Evolutionary conservation across 2,329 filamentous ascomycete genomes (phyloP).

Genomic region (Aspergillus jensenii): DNA sequence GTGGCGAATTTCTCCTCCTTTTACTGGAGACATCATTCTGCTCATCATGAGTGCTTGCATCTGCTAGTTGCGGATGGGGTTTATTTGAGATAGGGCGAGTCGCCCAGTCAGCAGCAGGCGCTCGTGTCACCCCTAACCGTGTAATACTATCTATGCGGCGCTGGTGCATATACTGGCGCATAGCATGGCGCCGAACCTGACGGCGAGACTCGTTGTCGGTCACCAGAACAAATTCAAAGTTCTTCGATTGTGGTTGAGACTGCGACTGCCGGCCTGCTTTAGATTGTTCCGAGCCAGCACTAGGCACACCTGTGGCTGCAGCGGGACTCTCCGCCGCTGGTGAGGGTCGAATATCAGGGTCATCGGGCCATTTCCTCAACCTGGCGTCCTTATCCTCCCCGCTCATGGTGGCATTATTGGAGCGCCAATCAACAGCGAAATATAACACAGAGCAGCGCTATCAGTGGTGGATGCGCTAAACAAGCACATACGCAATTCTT

Average conservation of each 20-base stretch:
- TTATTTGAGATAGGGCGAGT: constrained; percentile 12
- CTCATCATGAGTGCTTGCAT: constrained; percentile 10
- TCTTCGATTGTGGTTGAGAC: constrained; percentile 20
- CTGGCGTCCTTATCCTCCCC: constrained; percentile 20
- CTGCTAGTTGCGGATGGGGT: constrained; percentile 1
- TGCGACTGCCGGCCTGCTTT: constrained; percentile 8
- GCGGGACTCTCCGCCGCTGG: background rate
- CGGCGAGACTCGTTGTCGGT: constrained; percentile 33
- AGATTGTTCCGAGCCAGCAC: background rate
- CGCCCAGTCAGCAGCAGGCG: constrained; percentile 26
- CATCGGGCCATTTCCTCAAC: background rate
- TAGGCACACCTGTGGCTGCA: background rate
- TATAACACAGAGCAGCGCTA: background rate
- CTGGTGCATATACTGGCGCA: constrained; percentile 36
- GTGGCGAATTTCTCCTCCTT: constrained; percentile 3
- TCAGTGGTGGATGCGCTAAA: too few species aligned
- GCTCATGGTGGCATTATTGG: constrained; percentile 31
- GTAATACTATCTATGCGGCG: constrained; percentile 34
- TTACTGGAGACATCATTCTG: constrained; percentile 4
- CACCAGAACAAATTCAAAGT: constrained; percentile 35
- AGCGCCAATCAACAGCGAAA: background rate
- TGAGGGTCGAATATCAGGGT: constrained; percentile 5
- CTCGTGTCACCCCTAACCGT: constrained; percentile 29
- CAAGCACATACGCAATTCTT: too few species aligned
- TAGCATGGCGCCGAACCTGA: constrained; percentile 37